Evolutionary conservation across 140 eudicot species (phyloP).

Genomic region (Bidens hawaiensis): DNA sequence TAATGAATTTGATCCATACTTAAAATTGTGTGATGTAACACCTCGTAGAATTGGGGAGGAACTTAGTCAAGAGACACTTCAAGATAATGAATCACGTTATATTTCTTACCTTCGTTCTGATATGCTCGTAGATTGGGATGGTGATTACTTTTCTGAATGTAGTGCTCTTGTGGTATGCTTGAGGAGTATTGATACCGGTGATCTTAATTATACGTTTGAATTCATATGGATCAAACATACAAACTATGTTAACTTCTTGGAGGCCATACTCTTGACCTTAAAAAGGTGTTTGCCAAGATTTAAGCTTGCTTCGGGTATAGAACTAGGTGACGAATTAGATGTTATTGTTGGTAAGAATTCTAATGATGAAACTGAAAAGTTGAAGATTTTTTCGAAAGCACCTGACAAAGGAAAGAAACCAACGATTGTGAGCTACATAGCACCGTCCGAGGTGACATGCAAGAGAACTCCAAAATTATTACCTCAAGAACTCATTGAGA

Average conservation of each 20-base stretch:
- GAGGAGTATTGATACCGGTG: too few species aligned
- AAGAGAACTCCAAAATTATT: neutral
- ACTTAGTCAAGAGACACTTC: neutral
- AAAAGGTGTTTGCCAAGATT: conserved; percentile 3
- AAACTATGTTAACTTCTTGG: neutral
- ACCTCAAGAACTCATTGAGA: neutral
- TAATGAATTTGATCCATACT: neutral
- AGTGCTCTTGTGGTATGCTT: conserved; percentile 3
- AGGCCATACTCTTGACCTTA: neutral
- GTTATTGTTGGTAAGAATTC: neutral
- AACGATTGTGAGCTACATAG: neutral
- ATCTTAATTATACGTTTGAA: too few species aligned
- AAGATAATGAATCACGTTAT: neutral
- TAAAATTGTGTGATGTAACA: neutral
- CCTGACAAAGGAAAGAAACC: neutral
- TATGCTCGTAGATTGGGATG: too few species aligned
- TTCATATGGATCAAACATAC: neutral
- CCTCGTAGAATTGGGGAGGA: neutral
- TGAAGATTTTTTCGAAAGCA: neutral
- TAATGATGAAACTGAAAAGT: neutral
- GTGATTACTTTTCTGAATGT: too few species aligned
- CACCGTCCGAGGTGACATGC: neutral
- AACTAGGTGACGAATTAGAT: conserved; percentile 1
- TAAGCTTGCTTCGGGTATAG: neutral
- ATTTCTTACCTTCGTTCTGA: too few species aligned